Percentiles rank a stretch among this genome's conserved stretches.
These are phyloP conservation scores for Aspergillus steynii DNA, from an alignment of 495 filamentous ascomycete species.

Conservation along the genomic window DNA sequence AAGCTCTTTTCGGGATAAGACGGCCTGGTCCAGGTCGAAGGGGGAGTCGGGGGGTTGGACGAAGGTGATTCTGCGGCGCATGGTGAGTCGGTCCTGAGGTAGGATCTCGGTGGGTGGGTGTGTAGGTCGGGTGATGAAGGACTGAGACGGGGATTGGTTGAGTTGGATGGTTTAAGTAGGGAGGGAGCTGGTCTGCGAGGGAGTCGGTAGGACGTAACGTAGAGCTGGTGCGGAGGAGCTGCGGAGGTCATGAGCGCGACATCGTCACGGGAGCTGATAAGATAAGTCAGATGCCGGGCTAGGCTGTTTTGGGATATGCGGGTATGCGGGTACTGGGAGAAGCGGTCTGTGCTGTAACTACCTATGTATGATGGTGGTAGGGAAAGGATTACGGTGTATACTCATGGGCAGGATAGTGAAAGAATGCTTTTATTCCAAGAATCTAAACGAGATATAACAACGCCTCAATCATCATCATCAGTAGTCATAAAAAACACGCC, in stretches of 20 bases:
- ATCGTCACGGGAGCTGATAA: neutral
- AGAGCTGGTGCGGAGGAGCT: neutral
- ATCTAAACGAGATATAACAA: conserved; percentile 4
- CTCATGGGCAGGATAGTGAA: too few relatives aligned
- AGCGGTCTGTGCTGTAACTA: neutral
- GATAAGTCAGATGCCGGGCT: conserved; percentile 1
- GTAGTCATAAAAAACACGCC: conserved; percentile 14
- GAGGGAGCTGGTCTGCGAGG: neutral
- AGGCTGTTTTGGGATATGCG: neutral
- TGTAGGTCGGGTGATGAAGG: too few relatives aligned
- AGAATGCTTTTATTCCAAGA: neutral
- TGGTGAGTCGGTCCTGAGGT: conserved; percentile 28
- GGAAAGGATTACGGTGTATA: too few relatives aligned
- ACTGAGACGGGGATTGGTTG: neutral
- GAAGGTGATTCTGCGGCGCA: conserved; percentile 87
- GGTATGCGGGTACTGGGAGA: neutral
- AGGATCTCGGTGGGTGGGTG: too few relatives aligned
- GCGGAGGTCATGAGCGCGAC: neutral
- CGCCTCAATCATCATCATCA: conserved; percentile 13
- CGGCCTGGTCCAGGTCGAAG: conserved; percentile 60
- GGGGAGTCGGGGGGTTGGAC: conserved; percentile 62
- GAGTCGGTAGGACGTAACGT: too few relatives aligned
- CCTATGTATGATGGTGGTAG: neutral
- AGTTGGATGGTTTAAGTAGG: neutral
- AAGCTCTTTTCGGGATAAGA: conserved; percentile 50